Conservation (phyloP, 192 early-diverging fungal species). For the Coemansia reversa region DNA sequence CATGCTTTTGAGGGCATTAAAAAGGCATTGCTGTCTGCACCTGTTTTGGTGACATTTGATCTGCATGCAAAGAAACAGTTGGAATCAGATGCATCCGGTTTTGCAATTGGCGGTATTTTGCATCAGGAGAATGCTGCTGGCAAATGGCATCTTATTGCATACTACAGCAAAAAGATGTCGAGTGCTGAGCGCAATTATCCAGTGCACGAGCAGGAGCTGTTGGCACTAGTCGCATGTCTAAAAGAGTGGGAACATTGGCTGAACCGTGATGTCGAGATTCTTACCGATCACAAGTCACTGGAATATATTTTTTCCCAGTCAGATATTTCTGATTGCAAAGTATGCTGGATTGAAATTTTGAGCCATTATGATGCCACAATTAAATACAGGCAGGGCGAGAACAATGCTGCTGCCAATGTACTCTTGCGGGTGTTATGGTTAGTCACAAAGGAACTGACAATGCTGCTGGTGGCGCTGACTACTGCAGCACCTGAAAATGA, state of each 20-base stretch:
- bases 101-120: slow-evolving; percentile 16
- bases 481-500: too few relatives aligned
- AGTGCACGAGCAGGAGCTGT: slow-evolving; percentile 14
- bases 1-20: not conserved
- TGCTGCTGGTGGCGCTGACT: too few relatives aligned
- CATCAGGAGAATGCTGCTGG: not conserved
- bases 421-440: not conserved
- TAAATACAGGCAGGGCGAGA: slow-evolving; percentile 9
- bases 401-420: slow-evolving; percentile 9
- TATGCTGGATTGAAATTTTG: slow-evolving; percentile 4
- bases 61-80: slow-evolving; percentile 1
- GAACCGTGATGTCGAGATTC: too few relatives aligned
- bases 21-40: not conserved
- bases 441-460: too few relatives aligned
- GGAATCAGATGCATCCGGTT: slow-evolving; percentile 9
- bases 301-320: not conserved
- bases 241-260: not conserved
- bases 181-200: slow-evolving; percentile 10
- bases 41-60: slow-evolving; percentile 12
- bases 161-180: not conserved
- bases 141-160: slow-evolving; percentile 12
- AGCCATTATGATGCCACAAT: not conserved
- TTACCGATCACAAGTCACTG: not conserved
- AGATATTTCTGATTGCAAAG: not conserved
- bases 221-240: slow-evolving; percentile 4